phyloP scores from a whole-genome alignment of 1,284 basidiomycete species.

The Sphaerobolus stellatus region DNA sequence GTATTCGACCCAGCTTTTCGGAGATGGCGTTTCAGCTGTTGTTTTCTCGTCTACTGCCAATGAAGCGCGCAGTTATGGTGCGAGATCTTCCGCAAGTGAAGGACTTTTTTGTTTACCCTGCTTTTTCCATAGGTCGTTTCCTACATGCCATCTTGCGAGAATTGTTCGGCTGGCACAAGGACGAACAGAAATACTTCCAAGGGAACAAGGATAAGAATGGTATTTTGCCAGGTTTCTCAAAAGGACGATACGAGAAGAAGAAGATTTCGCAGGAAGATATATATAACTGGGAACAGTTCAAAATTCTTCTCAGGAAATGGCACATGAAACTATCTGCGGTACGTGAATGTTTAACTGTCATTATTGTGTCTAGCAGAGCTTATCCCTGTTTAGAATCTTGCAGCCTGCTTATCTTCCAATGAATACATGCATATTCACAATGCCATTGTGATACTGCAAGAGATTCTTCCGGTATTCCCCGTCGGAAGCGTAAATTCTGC shows the following conservation, averaged over 20 bases:
- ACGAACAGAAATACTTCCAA: constrained; percentile 63
- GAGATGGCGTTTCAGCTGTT: constrained; percentile 79
- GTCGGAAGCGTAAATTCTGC: constrained; percentile 55
- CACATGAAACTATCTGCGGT: constrained; percentile 72
- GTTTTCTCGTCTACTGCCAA: constrained; percentile 94
- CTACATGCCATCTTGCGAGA: constrained; percentile 77
- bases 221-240: constrained; percentile 63
- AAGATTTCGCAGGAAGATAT: constrained; percentile 48
- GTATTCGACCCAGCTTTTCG: no score
- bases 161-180: constrained; percentile 72
- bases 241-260: constrained; percentile 47
- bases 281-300: constrained; percentile 70
- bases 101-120: constrained; percentile 2
- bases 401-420: constrained; percentile 65
- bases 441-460: constrained; percentile 84
- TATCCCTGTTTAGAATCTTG: constrained; percentile 48
- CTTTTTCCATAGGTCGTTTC: constrained; percentile 67
- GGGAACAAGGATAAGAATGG: constrained; percentile 66
- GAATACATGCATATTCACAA: constrained; percentile 97
- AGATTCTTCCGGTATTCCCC: constrained; percentile 87
- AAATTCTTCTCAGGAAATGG: constrained; percentile 77
- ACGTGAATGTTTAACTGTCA: constrained; percentile 21
- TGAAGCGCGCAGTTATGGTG: constrained; percentile 94
- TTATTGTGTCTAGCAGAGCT: constrained; percentile 5
- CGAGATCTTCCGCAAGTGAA: constrained; percentile 19